Conservation (phyloP, 768 basidiomycete genomes). For the Xerocomellus amylosporus region DNA sequence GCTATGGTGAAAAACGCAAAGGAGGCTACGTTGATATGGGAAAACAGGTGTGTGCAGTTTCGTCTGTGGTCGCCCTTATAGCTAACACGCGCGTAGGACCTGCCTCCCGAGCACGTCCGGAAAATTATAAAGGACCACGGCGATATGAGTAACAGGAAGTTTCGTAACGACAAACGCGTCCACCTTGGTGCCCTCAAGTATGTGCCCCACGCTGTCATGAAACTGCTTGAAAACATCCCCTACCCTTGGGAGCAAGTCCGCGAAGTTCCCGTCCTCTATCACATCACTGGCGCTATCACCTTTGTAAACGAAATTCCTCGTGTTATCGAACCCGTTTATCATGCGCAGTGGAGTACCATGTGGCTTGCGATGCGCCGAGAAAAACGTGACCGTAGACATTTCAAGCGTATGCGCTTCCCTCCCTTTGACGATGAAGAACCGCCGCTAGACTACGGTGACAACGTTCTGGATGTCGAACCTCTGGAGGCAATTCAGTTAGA, state of each 20-base stretch:
- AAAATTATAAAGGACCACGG: constrained; percentile 99
- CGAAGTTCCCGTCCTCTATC: constrained; percentile 97
- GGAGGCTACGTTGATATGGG: constrained; percentile 91
- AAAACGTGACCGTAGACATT: constrained; percentile 97
- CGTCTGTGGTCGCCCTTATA: background rate
- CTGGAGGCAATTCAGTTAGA: constrained; percentile 97
- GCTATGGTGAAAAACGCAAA: constrained; percentile 88
- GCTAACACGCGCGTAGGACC: constrained; percentile 51
- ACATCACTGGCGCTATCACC: constrained; percentile 98
- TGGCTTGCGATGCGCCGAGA: constrained; percentile 99
- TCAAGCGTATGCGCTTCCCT: constrained; percentile 99
- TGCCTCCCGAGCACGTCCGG: constrained; percentile 95
- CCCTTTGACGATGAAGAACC: constrained; percentile 99
- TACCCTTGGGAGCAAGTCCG: constrained; percentile 99
- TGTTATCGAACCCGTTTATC: constrained; percentile 95
- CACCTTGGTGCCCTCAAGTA: constrained; percentile 98
- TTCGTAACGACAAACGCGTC: constrained; percentile 98
- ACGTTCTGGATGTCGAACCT: constrained; percentile 96
- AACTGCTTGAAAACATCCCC: constrained; percentile 97
- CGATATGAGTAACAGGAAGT: constrained; percentile 99
- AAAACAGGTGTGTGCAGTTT: constrained; percentile 66
- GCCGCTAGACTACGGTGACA: constrained; percentile 98
- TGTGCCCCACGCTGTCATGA: constrained; percentile 99
- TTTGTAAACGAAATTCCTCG: constrained; percentile 99
- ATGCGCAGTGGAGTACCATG: constrained; percentile 99